Evolutionary conservation across 805 yeast species (phyloP), one percentile per base, ranked within the genome.

Genomic region (Candida patagonica): DNA sequence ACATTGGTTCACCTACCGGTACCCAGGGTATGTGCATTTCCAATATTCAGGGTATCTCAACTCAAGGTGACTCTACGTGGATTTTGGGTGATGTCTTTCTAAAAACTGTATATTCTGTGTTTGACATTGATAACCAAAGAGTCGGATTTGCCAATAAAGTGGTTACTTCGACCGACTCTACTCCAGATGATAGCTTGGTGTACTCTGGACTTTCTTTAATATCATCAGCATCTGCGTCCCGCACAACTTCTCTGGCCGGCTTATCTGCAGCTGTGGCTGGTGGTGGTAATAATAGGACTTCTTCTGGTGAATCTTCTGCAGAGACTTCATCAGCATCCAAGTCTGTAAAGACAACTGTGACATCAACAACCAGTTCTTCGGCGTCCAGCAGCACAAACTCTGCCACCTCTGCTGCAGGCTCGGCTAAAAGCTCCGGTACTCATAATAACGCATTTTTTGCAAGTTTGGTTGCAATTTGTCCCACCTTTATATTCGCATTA

Each of bases 41-140:
- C 5, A 77, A 76, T 49, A 66, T 78, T 42, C 83, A 76, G 58
- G 84, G 82, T 7, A 51, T 70, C n/a, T 15, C 30, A 10, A 56
- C 65, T 8, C 53, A 55, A 25, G 50, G 55, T 12, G 57, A 63
- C 38, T 61, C 61, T 13, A 54, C 67, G 1, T 78, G 85, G 85
- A 69, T 78, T 39, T 57, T 78, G 29, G 86, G 86, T 4, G 78
- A 74, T n/a, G 64, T 74, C 2, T 78, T 78, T 51, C 55, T 78
- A 48, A 68, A 69, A 42, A 63, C 65, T 24, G 75, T 67, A 40
- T 78, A 75, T 52, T 66, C 77, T 2, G 73, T 74, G 10, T 78
- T 76, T 48, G 79, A 78, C 48, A 61, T 73, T 41, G 73, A 67
- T 37, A 51, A 65, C n/a, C 61, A 57, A 34, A 50, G 53, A 45